phyloP scores from a whole-genome alignment of 1,139 yeast genomes.

The Citeromyces siamensis region DNA sequence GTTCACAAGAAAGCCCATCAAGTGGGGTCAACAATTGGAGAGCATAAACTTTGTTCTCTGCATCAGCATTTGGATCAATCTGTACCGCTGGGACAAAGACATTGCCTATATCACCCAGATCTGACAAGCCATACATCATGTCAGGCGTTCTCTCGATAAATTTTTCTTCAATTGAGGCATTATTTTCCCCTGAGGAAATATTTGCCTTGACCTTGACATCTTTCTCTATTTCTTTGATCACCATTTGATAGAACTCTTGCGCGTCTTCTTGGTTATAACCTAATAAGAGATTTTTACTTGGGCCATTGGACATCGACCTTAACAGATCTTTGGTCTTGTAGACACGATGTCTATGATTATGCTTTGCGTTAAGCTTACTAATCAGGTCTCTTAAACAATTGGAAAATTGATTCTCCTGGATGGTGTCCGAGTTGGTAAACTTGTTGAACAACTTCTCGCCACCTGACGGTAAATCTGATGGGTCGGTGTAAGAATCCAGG shows the following conservation, averaged over 20 bases:
- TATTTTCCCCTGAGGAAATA: slow-evolving; percentile 6
- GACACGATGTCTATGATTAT: slow-evolving; percentile 40
- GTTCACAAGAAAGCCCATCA: slow-evolving; percentile 76
- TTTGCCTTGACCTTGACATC: slow-evolving; percentile 24
- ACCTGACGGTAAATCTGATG: neutral
- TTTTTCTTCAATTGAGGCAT: slow-evolving; percentile 10
- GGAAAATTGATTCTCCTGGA: slow-evolving; percentile 31
- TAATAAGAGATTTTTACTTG: slow-evolving; percentile 59
- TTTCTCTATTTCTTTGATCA: slow-evolving; percentile 59
- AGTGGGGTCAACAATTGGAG: slow-evolving; percentile 69
- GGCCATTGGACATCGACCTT: slow-evolving; percentile 67
- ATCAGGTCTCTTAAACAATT: slow-evolving; percentile 36
- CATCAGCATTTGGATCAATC: slow-evolving; percentile 50
- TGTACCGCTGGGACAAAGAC: slow-evolving; percentile 64
- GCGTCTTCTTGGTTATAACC: slow-evolving; percentile 94
- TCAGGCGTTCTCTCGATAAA: slow-evolving; percentile 12
- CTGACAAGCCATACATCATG: slow-evolving; percentile 31
- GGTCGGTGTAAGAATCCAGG: slow-evolving; percentile 29
- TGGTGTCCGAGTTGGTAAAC: slow-evolving; percentile 7
- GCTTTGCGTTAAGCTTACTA: slow-evolving; percentile 41
- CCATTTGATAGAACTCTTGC: slow-evolving; percentile 82
- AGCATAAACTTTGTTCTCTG: slow-evolving; percentile 31
- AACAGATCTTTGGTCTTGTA: slow-evolving; percentile 57
- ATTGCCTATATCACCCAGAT: slow-evolving; percentile 43
- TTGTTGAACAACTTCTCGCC: slow-evolving; percentile 9